Percentiles rank a stretch among this genome's conserved stretches.
These are phyloP conservation scores for Plasmodium inui DNA, from an alignment of 169 alveolate species.

Conservation along the genomic window DNA sequence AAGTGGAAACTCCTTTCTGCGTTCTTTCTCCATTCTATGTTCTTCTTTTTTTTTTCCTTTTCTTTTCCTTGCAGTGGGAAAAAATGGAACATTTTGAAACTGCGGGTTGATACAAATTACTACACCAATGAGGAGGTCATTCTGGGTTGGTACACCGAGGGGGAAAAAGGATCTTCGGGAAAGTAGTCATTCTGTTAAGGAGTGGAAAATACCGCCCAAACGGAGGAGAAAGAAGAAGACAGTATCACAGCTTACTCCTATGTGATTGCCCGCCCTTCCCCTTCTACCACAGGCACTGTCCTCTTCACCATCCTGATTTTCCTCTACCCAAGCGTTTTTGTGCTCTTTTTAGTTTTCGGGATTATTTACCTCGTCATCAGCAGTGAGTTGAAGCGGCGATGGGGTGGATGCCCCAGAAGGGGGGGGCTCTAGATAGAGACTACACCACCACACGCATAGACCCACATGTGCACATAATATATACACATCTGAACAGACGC, in stretches of 20 bases:
- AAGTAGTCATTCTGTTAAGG: background rate
- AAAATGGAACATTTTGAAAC: conserved; percentile 62
- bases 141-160: conserved; percentile 19
- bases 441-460: background rate
- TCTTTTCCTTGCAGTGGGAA: conserved; percentile 39
- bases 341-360: conserved; percentile 39
- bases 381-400: conserved; percentile 10
- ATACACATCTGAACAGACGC: background rate
- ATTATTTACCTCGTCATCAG: conserved; percentile 22
- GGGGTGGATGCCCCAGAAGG: background rate
- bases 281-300: conserved; percentile 28
- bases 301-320: conserved; percentile 52
- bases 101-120: conserved; percentile 65
- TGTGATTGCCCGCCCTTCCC: background rate
- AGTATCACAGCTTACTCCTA: background rate
- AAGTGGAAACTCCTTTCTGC: background rate
- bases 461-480: background rate
- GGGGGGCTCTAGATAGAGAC: background rate
- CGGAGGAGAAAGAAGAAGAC: background rate
- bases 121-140: conserved; percentile 63
- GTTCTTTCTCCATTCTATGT: background rate
- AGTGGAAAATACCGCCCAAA: background rate
- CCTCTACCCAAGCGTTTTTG: conserved; percentile 42
- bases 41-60: background rate
- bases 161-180: background rate